These are phyloP conservation scores for Entelexis paramagnoliae DNA, from an alignment of 1,139 yeast species.

Conservation along the genomic window DNA sequence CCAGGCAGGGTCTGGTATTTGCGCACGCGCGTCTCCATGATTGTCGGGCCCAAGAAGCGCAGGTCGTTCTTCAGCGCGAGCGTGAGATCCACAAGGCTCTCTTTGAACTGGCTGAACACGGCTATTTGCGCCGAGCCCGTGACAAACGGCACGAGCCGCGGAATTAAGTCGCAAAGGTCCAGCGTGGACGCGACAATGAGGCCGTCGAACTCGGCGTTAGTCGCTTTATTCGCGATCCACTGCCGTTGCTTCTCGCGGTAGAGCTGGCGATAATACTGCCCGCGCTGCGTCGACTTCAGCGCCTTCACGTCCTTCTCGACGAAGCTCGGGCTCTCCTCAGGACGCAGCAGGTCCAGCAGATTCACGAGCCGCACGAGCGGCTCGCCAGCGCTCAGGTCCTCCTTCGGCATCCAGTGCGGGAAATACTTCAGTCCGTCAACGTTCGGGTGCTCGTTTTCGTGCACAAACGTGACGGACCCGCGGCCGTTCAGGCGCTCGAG, in stretches of 20 bases:
- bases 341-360: constrained; percentile 72
- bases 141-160: constrained; percentile 51
- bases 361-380: constrained; percentile 59
- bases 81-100: constrained; percentile 60
- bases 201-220: constrained; percentile 60
- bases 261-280: constrained; percentile 58
- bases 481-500: constrained; percentile 81
- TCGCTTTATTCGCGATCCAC: constrained; percentile 43
- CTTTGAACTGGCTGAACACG: constrained; percentile 72
- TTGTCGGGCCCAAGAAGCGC: constrained; percentile 63
- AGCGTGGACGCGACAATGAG: constrained; percentile 64
- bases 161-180: constrained; percentile 55
- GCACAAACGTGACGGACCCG: constrained; percentile 67
- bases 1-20: constrained; percentile 91
- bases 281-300: constrained; percentile 50
- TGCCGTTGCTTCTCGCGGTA: constrained; percentile 43
- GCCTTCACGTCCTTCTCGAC: constrained; percentile 41
- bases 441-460: constrained; percentile 90
- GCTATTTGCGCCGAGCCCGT: constrained; percentile 85
- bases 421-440: constrained; percentile 59
- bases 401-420: constrained; percentile 34
- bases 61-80: constrained; percentile 56
- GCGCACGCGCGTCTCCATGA: constrained; percentile 72
- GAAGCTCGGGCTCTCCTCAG: constrained; percentile 47
- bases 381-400: constrained; percentile 33